A percentile compares a stretch with the other conserved stretches of the same genome.
Conservation (phyloP, 257 asterid species). For the Vinca minor region DNA sequence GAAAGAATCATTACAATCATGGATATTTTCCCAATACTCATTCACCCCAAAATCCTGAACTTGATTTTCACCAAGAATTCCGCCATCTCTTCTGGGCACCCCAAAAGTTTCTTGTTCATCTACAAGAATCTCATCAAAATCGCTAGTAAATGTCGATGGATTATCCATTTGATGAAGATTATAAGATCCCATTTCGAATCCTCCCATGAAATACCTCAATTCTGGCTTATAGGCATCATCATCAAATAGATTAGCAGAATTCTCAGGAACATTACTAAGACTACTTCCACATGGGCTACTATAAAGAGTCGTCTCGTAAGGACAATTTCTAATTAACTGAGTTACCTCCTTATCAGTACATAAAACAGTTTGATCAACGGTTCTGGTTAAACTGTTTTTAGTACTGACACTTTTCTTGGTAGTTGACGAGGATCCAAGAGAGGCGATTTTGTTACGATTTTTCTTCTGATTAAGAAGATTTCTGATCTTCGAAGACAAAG, state of each 20-base stretch:
- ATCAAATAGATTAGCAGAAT: too few species aligned
- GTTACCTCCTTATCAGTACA: too few species aligned
- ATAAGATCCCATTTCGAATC: conserved; percentile 23
- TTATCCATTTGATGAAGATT: conserved; percentile 13
- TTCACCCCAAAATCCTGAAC: conserved; percentile 43
- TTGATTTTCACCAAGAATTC: conserved; percentile 16
- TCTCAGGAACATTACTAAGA: conserved; percentile 11
- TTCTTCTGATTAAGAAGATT: conserved; percentile 65
- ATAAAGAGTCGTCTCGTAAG: conserved; percentile 11
- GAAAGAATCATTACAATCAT: conserved; percentile 39
- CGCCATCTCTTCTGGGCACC: conserved; percentile 14
- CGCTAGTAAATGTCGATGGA: conserved; percentile 15
- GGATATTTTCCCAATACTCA: conserved; percentile 53
- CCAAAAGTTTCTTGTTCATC: conserved; percentile 19
- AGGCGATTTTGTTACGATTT: conserved; percentile 30
- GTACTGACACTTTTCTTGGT: conserved; percentile 14
- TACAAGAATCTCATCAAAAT: conserved; percentile 27
- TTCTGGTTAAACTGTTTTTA: conserved; percentile 6
- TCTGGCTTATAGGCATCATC: conserved; percentile 56
- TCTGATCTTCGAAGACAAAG: conserved; percentile 61
- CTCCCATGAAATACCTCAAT: conserved; percentile 36
- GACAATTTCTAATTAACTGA: too few species aligned
- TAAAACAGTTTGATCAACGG: too few species aligned
- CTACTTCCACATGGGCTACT: conserved; percentile 17
- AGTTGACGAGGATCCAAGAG: conserved; percentile 15